These are phyloP conservation scores for Colletotrichum phormii DNA, from an alignment of 2,329 filamentous ascomycete genomes.

Conservation along the genomic window DNA sequence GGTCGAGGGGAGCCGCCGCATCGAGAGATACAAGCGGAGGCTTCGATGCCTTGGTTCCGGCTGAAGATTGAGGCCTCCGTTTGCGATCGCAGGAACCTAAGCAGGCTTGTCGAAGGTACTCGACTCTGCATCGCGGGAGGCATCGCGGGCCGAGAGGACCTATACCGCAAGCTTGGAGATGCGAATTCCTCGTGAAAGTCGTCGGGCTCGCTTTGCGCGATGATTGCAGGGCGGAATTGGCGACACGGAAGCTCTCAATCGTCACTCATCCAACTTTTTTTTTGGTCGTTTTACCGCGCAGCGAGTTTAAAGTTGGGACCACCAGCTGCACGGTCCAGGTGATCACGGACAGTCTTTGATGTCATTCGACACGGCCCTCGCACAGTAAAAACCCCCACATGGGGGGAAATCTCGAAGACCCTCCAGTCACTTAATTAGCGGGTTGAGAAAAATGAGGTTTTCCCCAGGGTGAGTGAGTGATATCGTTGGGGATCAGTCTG, in stretches of 20 bases:
- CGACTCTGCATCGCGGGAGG: slow-evolving; percentile 50
- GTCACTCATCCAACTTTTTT: slow-evolving; percentile 27
- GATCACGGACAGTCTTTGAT: slow-evolving; percentile 15
- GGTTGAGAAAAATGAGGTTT: neutral
- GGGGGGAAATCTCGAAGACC: slow-evolving; percentile 7
- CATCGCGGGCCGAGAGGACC: slow-evolving; percentile 48
- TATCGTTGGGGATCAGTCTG: neutral
- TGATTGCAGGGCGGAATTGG: neutral
- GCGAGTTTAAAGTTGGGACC: slow-evolving; percentile 13
- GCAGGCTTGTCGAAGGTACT: slow-evolving; percentile 67
- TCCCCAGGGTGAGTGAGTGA: neutral
- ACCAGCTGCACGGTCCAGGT: slow-evolving; percentile 24
- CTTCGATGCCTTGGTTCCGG: slow-evolving; percentile 46
- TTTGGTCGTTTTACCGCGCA: slow-evolving; percentile 19
- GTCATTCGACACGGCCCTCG: slow-evolving; percentile 8
- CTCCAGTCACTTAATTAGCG: neutral
- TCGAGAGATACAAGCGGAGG: slow-evolving; percentile 7
- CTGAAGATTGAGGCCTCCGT: slow-evolving; percentile 68
- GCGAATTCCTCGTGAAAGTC: neutral
- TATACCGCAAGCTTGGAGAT: neutral
- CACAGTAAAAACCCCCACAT: slow-evolving; percentile 15
- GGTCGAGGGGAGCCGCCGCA: slow-evolving; percentile 5
- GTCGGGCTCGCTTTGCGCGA: neutral
- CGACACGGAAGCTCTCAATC: slow-evolving; percentile 3
- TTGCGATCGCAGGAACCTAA: slow-evolving; percentile 80